Percentiles rank a stretch among this genome's conserved stretches.
These are phyloP conservation scores for Colletotrichum musicola DNA, from an alignment of 2,329 filamentous ascomycete species.

Conservation along the genomic window DNA sequence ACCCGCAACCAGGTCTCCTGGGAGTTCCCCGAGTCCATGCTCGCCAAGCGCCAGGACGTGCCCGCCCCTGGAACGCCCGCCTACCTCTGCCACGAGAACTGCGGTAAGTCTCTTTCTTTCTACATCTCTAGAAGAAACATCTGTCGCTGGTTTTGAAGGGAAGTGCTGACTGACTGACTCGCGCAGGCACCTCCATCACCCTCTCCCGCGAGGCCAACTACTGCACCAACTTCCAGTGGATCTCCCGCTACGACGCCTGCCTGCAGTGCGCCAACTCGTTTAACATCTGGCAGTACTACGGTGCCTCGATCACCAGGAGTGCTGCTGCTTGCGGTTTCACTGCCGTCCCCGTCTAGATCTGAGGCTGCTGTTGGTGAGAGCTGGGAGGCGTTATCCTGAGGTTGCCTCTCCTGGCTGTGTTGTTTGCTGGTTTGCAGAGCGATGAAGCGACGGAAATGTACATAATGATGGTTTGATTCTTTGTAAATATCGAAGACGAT, in stretches of 20 bases:
- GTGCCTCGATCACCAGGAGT: slow-evolving; percentile 50
- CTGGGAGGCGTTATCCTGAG: too few species aligned
- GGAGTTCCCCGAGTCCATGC: slow-evolving; percentile 47
- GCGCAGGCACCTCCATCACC: slow-evolving; percentile 49
- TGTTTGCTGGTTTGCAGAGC: too few species aligned
- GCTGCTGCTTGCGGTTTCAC: slow-evolving; percentile 52
- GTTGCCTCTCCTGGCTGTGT: too few species aligned
- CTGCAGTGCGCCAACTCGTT: slow-evolving; percentile 57
- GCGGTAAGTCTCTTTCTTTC: slow-evolving; percentile 52
- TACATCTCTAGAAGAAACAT: neutral
- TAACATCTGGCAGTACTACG: slow-evolving; percentile 60
- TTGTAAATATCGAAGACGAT: neutral
- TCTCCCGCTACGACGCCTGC: slow-evolving; percentile 50
- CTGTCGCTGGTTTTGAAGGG: too few species aligned
- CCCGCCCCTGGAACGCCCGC: slow-evolving; percentile 44
- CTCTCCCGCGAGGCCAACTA: slow-evolving; percentile 47
- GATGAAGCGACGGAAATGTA: neutral
- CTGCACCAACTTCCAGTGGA: slow-evolving; percentile 47
- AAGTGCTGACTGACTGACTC: too few species aligned
- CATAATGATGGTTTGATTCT: neutral
- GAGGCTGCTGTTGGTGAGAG: too few species aligned
- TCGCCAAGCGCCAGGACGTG: slow-evolving; percentile 56
- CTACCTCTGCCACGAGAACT: slow-evolving; percentile 64
- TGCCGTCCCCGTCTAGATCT: slow-evolving; percentile 16
- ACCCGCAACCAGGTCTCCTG: slow-evolving; percentile 39